Conservation (phyloP, 495 filamentous ascomycete genomes). For the Aspergillus hancockii region DNA sequence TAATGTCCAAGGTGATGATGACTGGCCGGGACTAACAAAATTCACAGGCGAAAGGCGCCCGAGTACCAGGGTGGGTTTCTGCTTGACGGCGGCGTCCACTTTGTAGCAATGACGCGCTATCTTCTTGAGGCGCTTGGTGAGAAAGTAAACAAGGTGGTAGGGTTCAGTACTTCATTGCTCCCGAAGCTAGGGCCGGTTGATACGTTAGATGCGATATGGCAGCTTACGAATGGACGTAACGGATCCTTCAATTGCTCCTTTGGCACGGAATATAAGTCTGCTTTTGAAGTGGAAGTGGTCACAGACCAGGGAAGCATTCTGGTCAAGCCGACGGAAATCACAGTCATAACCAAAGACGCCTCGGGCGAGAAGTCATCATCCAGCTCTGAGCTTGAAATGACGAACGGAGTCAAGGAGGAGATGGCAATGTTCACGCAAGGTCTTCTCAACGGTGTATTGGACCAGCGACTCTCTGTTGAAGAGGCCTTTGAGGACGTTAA, state of each 20-base stretch:
- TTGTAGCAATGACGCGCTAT: constrained; percentile 55
- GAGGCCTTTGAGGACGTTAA: constrained; percentile 6
- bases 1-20: constrained; percentile 32
- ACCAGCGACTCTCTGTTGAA: not conserved
- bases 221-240: not conserved
- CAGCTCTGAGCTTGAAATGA: not conserved
- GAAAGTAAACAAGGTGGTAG: constrained; percentile 45
- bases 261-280: not conserved
- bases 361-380: too few relatives aligned
- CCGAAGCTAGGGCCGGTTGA: constrained; percentile 65
- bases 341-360: not conserved
- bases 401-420: constrained; percentile 7
- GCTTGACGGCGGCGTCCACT: constrained; percentile 71
- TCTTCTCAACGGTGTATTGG: not conserved
- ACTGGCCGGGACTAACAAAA: constrained; percentile 7
- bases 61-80: constrained; percentile 70
- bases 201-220: constrained; percentile 58
- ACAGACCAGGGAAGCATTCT: not conserved
- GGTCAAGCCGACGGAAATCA: not conserved
- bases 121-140: constrained; percentile 41
- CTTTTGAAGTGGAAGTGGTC: constrained; percentile 8
- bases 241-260: constrained; percentile 1
- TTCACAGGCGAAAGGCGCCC: constrained; percentile 63
- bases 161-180: constrained; percentile 54
- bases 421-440: not conserved